These are phyloP conservation scores for Sclerotinia sclerotiorum DNA, from an alignment of 2,329 filamentous ascomycete species.

Conservation along the genomic window DNA sequence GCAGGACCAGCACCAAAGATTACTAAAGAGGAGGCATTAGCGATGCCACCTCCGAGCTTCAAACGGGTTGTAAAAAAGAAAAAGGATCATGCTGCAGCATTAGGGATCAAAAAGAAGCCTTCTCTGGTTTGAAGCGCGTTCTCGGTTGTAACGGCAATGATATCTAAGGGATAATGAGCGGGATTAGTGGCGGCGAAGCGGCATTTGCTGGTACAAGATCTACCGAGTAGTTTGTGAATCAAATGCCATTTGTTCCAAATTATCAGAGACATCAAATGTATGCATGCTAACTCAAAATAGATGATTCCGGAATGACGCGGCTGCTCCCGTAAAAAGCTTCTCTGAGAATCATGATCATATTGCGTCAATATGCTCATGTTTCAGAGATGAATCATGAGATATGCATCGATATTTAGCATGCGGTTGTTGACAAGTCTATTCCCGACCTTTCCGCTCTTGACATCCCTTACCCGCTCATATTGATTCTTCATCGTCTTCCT, in stretches of 20 bases:
- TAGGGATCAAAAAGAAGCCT: slow-evolving; percentile 87
- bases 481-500: neutral
- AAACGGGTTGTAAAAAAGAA: slow-evolving; percentile 81
- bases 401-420: neutral
- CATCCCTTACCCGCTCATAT: neutral
- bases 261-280: neutral
- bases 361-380: neutral
- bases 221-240: neutral
- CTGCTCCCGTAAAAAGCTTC: neutral
- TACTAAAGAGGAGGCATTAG: slow-evolving; percentile 40
- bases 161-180: neutral
- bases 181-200: neutral
- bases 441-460: slow-evolving; percentile 4
- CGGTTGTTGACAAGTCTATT: neutral
- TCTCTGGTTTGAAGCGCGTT: slow-evolving; percentile 49
- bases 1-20: slow-evolving; percentile 41
- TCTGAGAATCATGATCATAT: neutral
- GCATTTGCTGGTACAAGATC: neutral
- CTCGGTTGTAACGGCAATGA: neutral
- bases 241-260: neutral
- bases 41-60: slow-evolving; percentile 64
- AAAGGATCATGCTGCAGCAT: slow-evolving; percentile 70
- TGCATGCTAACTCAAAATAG: neutral
- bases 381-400: neutral
- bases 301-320: neutral